These are phyloP conservation scores for Citrus trifoliata DNA, from an alignment of 345 rosid genomes.

Conservation along the genomic window DNA sequence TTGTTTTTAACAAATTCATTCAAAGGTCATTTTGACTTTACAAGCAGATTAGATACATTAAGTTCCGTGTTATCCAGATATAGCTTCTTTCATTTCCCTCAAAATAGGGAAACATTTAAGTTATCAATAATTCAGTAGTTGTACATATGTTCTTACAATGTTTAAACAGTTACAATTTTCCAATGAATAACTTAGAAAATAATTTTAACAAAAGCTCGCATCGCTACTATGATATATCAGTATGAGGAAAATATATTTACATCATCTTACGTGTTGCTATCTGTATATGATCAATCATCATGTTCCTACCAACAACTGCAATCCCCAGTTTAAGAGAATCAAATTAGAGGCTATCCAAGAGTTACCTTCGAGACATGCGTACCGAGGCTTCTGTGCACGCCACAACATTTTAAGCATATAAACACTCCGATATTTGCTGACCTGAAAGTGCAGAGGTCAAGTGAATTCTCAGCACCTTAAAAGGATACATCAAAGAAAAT, in stretches of 20 bases:
- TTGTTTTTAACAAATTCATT: background rate
- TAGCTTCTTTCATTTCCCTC: background rate
- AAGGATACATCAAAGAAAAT: background rate
- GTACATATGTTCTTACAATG: background rate
- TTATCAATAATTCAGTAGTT: background rate
- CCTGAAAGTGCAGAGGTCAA: conserved; percentile 48
- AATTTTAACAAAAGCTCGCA: background rate
- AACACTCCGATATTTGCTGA: conserved; percentile 98
- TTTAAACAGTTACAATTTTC: background rate
- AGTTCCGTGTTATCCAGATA: background rate
- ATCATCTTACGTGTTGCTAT: background rate
- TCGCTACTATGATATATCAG: background rate
- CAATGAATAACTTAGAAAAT: background rate
- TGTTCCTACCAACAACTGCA: background rate
- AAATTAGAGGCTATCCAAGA: conserved; percentile 15
- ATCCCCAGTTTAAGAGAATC: background rate
- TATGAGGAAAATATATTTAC: background rate
- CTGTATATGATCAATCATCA: background rate
- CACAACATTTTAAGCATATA: conserved; percentile 93
- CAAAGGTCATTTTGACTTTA: too few species aligned
- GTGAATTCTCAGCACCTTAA: background rate
- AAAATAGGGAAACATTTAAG: background rate
- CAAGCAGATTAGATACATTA: too few species aligned
- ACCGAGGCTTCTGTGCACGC: conserved; percentile 97
- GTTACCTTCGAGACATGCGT: conserved; percentile 94